Percentiles rank a stretch among this genome's conserved stretches.
Evolutionary conservation across 495 filamentous ascomycete species (phyloP).

Genomic region (Neurospora sp.): DNA sequence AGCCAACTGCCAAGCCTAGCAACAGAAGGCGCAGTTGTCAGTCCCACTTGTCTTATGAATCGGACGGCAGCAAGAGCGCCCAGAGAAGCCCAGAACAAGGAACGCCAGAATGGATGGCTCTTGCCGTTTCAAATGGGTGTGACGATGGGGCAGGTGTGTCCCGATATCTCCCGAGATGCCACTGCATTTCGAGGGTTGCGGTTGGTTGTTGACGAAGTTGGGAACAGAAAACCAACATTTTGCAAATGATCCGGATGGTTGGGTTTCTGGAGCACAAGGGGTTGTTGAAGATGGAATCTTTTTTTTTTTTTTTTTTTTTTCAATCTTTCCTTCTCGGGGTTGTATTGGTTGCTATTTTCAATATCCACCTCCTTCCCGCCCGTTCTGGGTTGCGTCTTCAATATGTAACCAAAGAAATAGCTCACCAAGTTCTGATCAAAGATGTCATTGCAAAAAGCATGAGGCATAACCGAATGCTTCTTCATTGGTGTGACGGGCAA

Average conservation of each 20-base stretch:
- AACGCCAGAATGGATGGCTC: neutral
- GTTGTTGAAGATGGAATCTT: neutral
- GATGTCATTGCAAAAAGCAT: neutral
- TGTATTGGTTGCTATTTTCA: neutral
- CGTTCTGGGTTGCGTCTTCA: neutral
- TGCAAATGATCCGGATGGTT: neutral
- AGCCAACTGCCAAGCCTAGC: neutral
- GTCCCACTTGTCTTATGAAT: too few relatives aligned
- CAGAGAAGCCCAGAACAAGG: neutral
- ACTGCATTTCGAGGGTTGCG: neutral
- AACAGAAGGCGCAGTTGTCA: neutral
- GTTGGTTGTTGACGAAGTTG: neutral
- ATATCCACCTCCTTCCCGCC: neutral
- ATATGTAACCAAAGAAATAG: neutral
- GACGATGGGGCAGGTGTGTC: neutral
- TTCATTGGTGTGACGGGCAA: neutral
- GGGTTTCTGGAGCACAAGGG: neutral
- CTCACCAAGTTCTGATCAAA: neutral
- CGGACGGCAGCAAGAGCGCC: neutral
- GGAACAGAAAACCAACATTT: neutral
- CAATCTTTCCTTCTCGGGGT: neutral
- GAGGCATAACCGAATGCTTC: neutral
- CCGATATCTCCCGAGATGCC: constrained; percentile 12
- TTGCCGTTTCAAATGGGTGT: neutral
- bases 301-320: too few relatives aligned